Percentiles rank a stretch among this genome's conserved stretches.
Evolutionary conservation across 352 stramenopile species (phyloP).

Genomic region (Peronospora destructor): DNA sequence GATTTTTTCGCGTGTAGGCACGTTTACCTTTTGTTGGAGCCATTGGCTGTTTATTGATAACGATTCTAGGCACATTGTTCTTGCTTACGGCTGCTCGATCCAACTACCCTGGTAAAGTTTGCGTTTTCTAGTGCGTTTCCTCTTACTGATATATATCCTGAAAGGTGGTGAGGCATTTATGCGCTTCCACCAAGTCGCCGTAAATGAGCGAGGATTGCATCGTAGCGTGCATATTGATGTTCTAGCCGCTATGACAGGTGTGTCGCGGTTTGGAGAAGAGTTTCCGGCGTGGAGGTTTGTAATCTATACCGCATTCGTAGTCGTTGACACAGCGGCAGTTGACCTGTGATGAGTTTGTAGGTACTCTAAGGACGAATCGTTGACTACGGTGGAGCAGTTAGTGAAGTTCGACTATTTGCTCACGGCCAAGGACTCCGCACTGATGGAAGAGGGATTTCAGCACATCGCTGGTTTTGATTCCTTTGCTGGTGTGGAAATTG

Average conservation of each 20-base stretch:
- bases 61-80: constrained; percentile 38
- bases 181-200: constrained; percentile 45
- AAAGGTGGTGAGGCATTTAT: constrained; percentile 63
- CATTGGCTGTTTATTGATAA: constrained; percentile 41
- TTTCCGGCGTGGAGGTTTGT: constrained; percentile 63
- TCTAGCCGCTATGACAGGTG: constrained; percentile 90
- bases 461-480: constrained; percentile 39
- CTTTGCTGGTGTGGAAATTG: constrained; percentile 39
- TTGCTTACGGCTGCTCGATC: constrained; percentile 66
- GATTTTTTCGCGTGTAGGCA: constrained; percentile 22
- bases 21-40: constrained; percentile 47
- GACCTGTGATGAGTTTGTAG: constrained; percentile 19
- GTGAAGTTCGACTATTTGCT: constrained; percentile 57
- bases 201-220: constrained; percentile 23
- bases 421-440: constrained; percentile 34
- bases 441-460: constrained; percentile 38
- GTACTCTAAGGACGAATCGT: constrained; percentile 72
- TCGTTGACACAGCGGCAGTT: background rate
- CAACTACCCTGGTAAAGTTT: constrained; percentile 89
- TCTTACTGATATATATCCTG: constrained; percentile 5
- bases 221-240: constrained; percentile 89
- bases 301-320: background rate
- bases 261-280: constrained; percentile 85
- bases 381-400: constrained; percentile 42
- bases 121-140: background rate